Evolutionary conservation across 2,329 filamentous ascomycete species (phyloP), one percentile per base, ranked within the genome.

Genomic region (Trichoderma semiorbis): DNA sequence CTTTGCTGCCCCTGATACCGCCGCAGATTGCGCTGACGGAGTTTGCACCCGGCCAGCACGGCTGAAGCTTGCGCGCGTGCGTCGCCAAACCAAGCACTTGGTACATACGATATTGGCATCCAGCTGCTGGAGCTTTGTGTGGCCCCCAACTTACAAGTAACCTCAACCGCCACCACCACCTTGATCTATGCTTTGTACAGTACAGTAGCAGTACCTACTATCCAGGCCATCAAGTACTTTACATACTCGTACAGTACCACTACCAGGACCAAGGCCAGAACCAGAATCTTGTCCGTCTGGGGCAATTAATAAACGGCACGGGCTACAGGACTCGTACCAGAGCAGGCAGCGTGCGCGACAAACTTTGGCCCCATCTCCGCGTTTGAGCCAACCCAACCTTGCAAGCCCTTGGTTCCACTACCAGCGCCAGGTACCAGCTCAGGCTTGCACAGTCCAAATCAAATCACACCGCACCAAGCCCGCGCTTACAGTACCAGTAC

Each of bases 301-400:
- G 55, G 16, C 24, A 55, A 34, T 60, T 21, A 60, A 32, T 39
- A 39, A 39, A 39, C 36, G 16, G 16, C 36, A 39, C 36, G 36
- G 36, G 36, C 36, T 39, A 4, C 36, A 18, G 16, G 18, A 8
- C 34, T 36, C 34, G 34, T 36, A 32, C 55, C 32, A 39, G n/a
- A 21, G 21, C 43, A 47, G 8, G 43, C 32, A 39, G 16, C 36
- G 50, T 66, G 73, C 72, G 71, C 73, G 63, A 74, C 71, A 73
- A 70, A 72, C 50, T 72, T 69, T 74, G 43, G 62, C 69, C 72
- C 71, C 57, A 70, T 73, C 70, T 74, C 72, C 73, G 72, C 73
- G 66, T 72, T 65, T 63, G 66, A 60, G 57, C 57, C 57, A 60
- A 58, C 39, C 58, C 60, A 70, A 58, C 71, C 66, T 72, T 53